Conservation (phyloP, 805 yeast species). For the Candida mattraensis region DNA sequence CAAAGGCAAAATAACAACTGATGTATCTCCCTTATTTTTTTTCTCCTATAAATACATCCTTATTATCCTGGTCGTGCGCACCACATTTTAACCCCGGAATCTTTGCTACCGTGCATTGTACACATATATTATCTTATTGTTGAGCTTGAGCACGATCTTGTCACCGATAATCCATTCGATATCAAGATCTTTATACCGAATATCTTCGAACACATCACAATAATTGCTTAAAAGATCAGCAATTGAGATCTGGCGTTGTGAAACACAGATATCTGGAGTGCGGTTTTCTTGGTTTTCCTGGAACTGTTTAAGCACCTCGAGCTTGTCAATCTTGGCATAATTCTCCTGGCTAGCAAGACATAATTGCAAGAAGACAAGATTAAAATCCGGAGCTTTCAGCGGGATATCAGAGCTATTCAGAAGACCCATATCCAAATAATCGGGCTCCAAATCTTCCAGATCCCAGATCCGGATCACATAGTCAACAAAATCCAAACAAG, state of each 20-base stretch:
- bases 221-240: constrained; percentile 27
- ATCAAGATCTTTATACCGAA: constrained; percentile 16
- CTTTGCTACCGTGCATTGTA: constrained; percentile 9
- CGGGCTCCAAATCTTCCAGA: constrained; percentile 6
- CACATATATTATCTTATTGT: constrained; percentile 25
- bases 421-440: constrained; percentile 15
- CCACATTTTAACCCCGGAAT: constrained; percentile 8
- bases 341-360: constrained; percentile 3
- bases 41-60: constrained; percentile 4
- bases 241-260: constrained; percentile 9
- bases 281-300: constrained; percentile 6
- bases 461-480: constrained; percentile 26
- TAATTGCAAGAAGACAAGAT: constrained; percentile 25
- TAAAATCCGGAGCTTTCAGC: constrained; percentile 29
- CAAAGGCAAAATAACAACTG: too few species aligned
- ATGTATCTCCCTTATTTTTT: constrained; percentile 7
- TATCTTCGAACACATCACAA: constrained; percentile 20
- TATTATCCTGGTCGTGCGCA: constrained; percentile 4
- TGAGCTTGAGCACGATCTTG: constrained; percentile 22
- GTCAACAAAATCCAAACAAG: constrained; percentile 20
- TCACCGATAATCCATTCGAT: constrained; percentile 27
- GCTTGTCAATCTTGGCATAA: constrained; percentile 3
- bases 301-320: constrained; percentile 12
- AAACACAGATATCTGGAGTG: constrained; percentile 1
- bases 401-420: constrained; percentile 23